Base-by-base conservation (phyloP, 768 basidiomycete genomes). In the Pisolithus albus region DNA sequence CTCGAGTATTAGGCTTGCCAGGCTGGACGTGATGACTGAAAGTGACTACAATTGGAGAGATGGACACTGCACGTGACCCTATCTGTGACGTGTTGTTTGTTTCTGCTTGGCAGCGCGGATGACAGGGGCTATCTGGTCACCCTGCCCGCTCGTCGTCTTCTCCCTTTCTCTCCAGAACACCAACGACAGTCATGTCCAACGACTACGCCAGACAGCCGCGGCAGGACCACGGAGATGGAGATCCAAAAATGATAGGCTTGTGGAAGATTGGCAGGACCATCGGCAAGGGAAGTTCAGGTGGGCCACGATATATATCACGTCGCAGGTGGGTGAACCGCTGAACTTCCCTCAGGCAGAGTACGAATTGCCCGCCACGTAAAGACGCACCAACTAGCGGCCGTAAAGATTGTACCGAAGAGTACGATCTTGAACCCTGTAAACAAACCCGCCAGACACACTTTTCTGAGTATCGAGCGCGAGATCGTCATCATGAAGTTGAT, bases 401-500 rank as follows among this genome's bases (percentile, higher is more conserved):
- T 96, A 67, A 98, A 98, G 74, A 96, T 95, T 57, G 86, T 98
- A 28, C 83, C 86, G 41, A 94, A 94, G 68, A 74, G 74, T 26
- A 71, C 76, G 49, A 70, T 84, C 52, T 69, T 88, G 51, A 76
- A 75, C 49, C 87, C 86, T 21, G 73, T 90, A 53, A 76, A 80
- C 46, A 80, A 81, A 46, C 78, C 86, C 55, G 77, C 85, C 11
- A 89, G 92, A 61, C 86, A 85, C 59, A 81, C 80, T 54, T 77
- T 84, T 54, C 80, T 89, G 52, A 82, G 85, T 45, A 83, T 96
- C 54, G 89, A 95, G 67, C 81, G 92, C 55, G 94, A 98, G 70
- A 95, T 96, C 47, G 91, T 94, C 54, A 85, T 96, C 62, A 94
- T 98, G 93, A 98, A 96, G 68, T 82, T 96, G 55, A 86, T 96